phyloP scores from a whole-genome alignment of 2,329 filamentous ascomycete genomes.

The Alternaria gaisen region DNA sequence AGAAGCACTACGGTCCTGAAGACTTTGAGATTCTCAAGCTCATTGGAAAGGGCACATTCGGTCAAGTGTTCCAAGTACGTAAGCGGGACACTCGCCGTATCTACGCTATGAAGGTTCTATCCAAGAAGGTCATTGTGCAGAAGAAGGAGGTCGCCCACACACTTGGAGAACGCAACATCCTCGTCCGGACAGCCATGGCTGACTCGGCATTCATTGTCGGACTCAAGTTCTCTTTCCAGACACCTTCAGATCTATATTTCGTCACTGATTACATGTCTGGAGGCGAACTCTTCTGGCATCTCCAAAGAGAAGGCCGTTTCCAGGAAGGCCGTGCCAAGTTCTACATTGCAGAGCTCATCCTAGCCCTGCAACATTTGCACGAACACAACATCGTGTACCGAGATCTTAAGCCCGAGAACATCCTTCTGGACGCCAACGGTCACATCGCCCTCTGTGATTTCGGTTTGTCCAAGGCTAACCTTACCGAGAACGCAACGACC shows the following conservation, averaged over 20 bases:
- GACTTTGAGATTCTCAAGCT: slow-evolving; percentile 96
- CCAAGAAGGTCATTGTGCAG: slow-evolving; percentile 99
- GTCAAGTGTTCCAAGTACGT: slow-evolving; percentile 96
- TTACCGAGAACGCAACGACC: slow-evolving; percentile 96
- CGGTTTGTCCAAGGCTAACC: slow-evolving; percentile 94
- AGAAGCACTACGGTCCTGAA: slow-evolving; percentile 90
- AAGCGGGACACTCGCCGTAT: slow-evolving; percentile 97
- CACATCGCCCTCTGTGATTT: slow-evolving; percentile 99
- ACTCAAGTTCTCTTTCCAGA: slow-evolving; percentile 98
- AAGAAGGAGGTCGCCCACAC: slow-evolving; percentile 99
- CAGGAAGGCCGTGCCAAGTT: slow-evolving; percentile 96
- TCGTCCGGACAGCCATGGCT: slow-evolving; percentile 93
- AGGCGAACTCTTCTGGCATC: slow-evolving; percentile 97
- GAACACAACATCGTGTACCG: slow-evolving; percentile 98
- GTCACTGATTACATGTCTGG: slow-evolving; percentile 99
- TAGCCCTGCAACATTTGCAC: slow-evolving; percentile 94
- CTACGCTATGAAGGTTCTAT: slow-evolving; percentile 99
- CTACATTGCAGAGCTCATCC: slow-evolving; percentile 96
- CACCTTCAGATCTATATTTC: slow-evolving; percentile 94
- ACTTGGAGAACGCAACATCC: slow-evolving; percentile 93
- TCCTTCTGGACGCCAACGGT: slow-evolving; percentile 93
- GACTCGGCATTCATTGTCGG: slow-evolving; percentile 98
- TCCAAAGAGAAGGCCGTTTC: slow-evolving; percentile 96
- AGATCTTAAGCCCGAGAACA: slow-evolving; percentile 97
- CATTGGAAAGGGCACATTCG: slow-evolving; percentile 97